A percentile compares a stretch with the other conserved stretches of the same genome.
Conservation (phyloP, 495 filamentous ascomycete genomes). For the Neurospora sp. region DNA sequence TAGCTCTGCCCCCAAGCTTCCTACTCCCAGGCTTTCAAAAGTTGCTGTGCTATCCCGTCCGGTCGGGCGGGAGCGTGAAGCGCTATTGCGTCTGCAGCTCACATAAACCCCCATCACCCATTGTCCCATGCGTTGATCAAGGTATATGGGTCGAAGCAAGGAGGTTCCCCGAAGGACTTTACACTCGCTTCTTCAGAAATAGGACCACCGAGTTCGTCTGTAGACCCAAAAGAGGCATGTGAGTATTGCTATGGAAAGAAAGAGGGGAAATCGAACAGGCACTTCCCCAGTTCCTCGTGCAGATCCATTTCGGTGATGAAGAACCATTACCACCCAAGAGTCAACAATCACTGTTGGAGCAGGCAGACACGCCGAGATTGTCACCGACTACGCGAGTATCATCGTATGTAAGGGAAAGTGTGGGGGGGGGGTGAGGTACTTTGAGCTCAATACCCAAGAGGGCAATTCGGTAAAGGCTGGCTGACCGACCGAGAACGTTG, state of each 20-base stretch:
- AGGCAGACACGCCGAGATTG: not conserved
- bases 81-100: not conserved
- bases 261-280: not conserved
- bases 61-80: not conserved
- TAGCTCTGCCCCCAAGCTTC: not conserved
- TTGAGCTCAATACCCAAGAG: not conserved
- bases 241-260: not conserved
- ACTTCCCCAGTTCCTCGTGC: not conserved
- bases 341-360: not conserved
- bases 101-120: not conserved
- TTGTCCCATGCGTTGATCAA: not conserved
- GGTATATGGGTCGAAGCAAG: not conserved
- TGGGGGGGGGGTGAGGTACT: not conserved
- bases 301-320: not conserved
- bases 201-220: not conserved
- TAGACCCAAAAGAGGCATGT: not conserved
- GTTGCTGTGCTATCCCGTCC: not conserved
- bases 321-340: not conserved
- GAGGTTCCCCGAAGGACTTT: not conserved
- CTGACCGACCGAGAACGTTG: not conserved
- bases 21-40: not conserved
- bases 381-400: not conserved
- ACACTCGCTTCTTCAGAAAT: not conserved
- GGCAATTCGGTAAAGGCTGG: not conserved
- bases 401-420: not conserved